These are phyloP conservation scores for Pythium chondricola DNA, from an alignment of 352 stramenopile genomes.

Conservation along the genomic window DNA sequence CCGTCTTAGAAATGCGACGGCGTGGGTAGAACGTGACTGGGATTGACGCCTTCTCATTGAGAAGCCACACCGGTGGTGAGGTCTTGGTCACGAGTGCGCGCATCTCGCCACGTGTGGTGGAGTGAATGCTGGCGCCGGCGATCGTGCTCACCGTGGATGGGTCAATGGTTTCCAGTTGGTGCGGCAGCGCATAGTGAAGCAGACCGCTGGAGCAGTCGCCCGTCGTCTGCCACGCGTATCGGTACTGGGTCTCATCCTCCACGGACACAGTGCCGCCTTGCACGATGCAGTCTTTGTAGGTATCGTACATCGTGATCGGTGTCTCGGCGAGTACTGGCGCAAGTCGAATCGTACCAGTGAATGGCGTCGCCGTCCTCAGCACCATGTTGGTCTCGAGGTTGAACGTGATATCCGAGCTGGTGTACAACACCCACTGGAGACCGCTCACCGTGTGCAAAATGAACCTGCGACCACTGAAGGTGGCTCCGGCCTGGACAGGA, in stretches of 20 bases:
- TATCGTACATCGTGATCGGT: conserved; percentile 48
- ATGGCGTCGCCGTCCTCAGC: conserved; percentile 23
- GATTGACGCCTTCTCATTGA: conserved; percentile 37
- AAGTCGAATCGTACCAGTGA: conserved; percentile 40
- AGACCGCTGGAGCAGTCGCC: conserved; percentile 50
- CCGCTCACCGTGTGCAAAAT: conserved; percentile 42
- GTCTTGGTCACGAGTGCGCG: conserved; percentile 38
- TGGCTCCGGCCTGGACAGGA: conserved; percentile 18
- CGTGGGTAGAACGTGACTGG: conserved; percentile 56
- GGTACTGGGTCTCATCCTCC: conserved; percentile 37
- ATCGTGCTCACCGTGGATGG: conserved; percentile 30
- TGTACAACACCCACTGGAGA: conserved; percentile 58
- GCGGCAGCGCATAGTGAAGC: conserved; percentile 54
- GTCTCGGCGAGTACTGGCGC: conserved; percentile 29
- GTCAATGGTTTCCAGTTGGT: conserved; percentile 51
- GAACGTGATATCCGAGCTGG: conserved; percentile 25
- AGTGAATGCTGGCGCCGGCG: conserved; percentile 27
- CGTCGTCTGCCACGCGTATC: conserved; percentile 50
- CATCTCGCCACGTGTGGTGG: conserved; percentile 53
- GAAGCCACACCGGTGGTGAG: conserved; percentile 32
- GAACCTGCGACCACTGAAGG: conserved; percentile 37
- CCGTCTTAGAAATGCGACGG: conserved; percentile 29
- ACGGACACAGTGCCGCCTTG: conserved; percentile 37
- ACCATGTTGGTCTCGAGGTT: conserved; percentile 40
- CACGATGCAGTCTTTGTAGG: conserved; percentile 62